Evolutionary conservation across 176 grass and related monocot species (phyloP).

Genomic region (Metroxylon sagu): DNA sequence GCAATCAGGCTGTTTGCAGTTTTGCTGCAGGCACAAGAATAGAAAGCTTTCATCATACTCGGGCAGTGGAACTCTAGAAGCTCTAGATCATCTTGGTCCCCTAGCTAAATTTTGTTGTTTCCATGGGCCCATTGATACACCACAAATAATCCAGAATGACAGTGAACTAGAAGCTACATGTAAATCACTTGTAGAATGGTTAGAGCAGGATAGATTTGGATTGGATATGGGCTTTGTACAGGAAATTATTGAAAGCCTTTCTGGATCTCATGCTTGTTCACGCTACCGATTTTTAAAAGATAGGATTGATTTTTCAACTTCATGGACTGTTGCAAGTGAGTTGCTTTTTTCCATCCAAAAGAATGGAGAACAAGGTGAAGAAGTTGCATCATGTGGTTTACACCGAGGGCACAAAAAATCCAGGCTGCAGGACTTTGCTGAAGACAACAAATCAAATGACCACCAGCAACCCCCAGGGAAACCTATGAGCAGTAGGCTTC

Average conservation of each 20-base stretch:
- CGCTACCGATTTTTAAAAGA: slow-evolving; percentile 65
- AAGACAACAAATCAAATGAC: slow-evolving; percentile 24
- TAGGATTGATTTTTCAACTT: slow-evolving; percentile 48
- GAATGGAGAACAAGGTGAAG: slow-evolving; percentile 32
- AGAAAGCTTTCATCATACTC: slow-evolving; percentile 27
- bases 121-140: slow-evolving; percentile 31
- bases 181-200: slow-evolving; percentile 64
- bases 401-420: slow-evolving; percentile 26
- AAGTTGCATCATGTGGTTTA: slow-evolving; percentile 28
- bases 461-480: slow-evolving; percentile 50
- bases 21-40: slow-evolving; percentile 46
- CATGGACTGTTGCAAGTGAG: slow-evolving; percentile 70
- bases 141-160: slow-evolving; percentile 41
- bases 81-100: slow-evolving; percentile 24
- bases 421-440: slow-evolving; percentile 28
- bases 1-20: slow-evolving; percentile 60
- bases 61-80: slow-evolving; percentile 29
- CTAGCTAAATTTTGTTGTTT: slow-evolving; percentile 70
- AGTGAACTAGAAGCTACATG: slow-evolving; percentile 53
- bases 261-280: slow-evolving; percentile 51
- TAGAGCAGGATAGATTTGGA: slow-evolving; percentile 70
- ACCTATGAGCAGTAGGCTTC: slow-evolving; percentile 65
- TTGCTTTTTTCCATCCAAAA: slow-evolving; percentile 38
- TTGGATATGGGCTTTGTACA: slow-evolving; percentile 89
- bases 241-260: slow-evolving; percentile 91